Evolutionary conservation across 2,329 filamentous ascomycete species (phyloP), one percentile per base, ranked within the genome.

Genomic region (Exophiala spinifera): DNA sequence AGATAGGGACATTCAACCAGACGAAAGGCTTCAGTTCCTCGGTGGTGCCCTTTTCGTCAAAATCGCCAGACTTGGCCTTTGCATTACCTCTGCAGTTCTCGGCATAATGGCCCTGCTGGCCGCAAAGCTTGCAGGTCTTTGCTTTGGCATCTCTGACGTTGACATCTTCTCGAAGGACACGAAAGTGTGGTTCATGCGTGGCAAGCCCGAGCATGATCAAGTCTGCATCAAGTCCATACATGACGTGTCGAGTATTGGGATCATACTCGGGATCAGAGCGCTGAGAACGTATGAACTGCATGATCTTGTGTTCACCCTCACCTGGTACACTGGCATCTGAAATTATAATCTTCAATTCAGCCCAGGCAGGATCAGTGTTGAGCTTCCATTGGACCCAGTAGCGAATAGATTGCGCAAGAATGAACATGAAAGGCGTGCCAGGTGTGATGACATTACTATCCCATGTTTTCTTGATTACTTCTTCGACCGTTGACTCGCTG

Each of bases 341-440:
- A 63, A 99, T 97, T 72, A 99, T 95, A 70, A 99, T 83, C 79
- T 99, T 99, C 70, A 96, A 79, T 73, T 91, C 91, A 59, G 88
- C 89, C 95, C 95, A 99, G 46, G 87, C 89, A 28, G 92, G 91
- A 70, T 99, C 94, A 21, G 90, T 96, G 72, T 95, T 97, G 62
- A 97, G 82, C 75, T 99, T 99, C 76, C 96, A 97, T 49, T 92
- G 86, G 69, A 90, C 90, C 94, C 94, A 99, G 71, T 96, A 99
- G 65, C 92, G 86, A 65, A 99, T 76, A 70, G 91, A 94, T 51
- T 84, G 78, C 44, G 94, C 91, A 56, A 99, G 82, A 57, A 96
- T 90, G 69, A 96, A 89, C 95, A 99, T 99, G 74, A 99, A 99
- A 0, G 95, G 95, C 1, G 94, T 99, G 65, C 94, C 94, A 14